A percentile compares a stretch with the other conserved stretches of the same genome.
These are phyloP conservation scores for Colletotrichum musicola DNA, from an alignment of 2,329 filamentous ascomycete genomes.

Conservation along the genomic window DNA sequence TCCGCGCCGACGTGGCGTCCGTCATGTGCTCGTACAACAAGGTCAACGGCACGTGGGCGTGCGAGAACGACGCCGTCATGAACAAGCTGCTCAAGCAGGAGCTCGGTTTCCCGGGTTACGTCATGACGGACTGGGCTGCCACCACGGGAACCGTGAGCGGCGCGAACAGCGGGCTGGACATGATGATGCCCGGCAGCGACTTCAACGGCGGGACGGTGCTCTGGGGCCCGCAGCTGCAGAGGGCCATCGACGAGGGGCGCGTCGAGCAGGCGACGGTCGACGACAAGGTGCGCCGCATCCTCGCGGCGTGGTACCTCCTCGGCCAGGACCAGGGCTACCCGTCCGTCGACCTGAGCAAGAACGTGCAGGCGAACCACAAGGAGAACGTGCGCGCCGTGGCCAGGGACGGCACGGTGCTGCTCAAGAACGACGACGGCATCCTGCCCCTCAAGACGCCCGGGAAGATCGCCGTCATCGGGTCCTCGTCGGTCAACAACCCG, in stretches of 20 bases:
- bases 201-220: conserved; percentile 61
- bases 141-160: conserved; percentile 78
- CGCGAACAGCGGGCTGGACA: conserved; percentile 79
- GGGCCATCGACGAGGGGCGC: conserved; percentile 68
- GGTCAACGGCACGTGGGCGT: conserved; percentile 76
- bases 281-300: conserved; percentile 75
- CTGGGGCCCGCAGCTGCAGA: conserved; percentile 67
- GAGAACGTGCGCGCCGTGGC: conserved; percentile 70
- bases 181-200: conserved; percentile 82
- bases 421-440: conserved; percentile 72
- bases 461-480: conserved; percentile 72
- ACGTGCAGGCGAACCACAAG: conserved; percentile 71
- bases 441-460: conserved; percentile 68
- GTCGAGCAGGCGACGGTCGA: conserved; percentile 72
- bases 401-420: conserved; percentile 71
- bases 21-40: conserved; percentile 83
- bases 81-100: conserved; percentile 76
- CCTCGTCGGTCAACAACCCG: conserved; percentile 70
- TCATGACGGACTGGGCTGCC: conserved; percentile 78
- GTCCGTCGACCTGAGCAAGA: conserved; percentile 64
- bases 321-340: conserved; percentile 66
- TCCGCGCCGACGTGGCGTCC: conserved; percentile 73
- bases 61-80: conserved; percentile 71
- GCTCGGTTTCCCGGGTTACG: conserved; percentile 78
- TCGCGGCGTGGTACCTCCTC: conserved; percentile 71